Evolutionary conservation across 345 rosid genomes (phyloP).

Genomic region (Clausena lansium): DNA sequence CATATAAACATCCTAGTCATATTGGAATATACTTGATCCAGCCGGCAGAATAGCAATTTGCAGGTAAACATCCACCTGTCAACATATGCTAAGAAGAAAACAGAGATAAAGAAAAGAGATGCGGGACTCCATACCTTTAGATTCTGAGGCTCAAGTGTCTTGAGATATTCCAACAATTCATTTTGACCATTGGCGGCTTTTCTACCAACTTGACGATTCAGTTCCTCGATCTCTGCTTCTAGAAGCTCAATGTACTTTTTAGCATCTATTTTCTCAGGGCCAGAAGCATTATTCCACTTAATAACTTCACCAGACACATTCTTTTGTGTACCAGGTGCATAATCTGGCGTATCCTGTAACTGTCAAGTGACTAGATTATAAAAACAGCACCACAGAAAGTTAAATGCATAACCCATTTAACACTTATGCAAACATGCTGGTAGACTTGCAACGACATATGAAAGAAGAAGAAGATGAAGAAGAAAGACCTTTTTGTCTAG

Average conservation of each 20-base stretch:
- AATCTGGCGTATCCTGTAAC: conserved; percentile 61
- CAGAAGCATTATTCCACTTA: conserved; percentile 84
- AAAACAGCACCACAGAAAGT: conserved; percentile 12
- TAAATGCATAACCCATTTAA: not conserved
- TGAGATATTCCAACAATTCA: conserved; percentile 84
- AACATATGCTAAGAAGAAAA: not conserved
- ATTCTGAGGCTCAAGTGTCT: conserved; percentile 93
- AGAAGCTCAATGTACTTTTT: conserved; percentile 86
- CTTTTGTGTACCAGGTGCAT: conserved; percentile 94
- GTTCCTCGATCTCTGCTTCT: conserved; percentile 93
- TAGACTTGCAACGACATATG: not conserved
- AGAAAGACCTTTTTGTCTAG: conserved; percentile 54
- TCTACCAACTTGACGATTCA: conserved; percentile 70
- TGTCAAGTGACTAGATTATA: conserved; percentile 12
- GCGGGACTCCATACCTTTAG: conserved; percentile 55
- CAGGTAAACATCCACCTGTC: not conserved
- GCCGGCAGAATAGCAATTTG: not conserved
- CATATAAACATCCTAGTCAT: not conserved
- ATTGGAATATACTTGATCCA: not conserved
- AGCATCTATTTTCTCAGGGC: conserved; percentile 88
- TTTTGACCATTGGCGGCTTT: conserved; percentile 67
- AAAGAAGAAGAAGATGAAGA: not conserved
- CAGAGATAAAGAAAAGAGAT: not conserved
- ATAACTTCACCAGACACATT: conserved; percentile 92
- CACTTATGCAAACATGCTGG: not conserved